Evolutionary conservation across 2,329 filamentous ascomycete genomes (phyloP), one percentile per base, ranked within the genome.

Genomic region (Cercospora beticola): DNA sequence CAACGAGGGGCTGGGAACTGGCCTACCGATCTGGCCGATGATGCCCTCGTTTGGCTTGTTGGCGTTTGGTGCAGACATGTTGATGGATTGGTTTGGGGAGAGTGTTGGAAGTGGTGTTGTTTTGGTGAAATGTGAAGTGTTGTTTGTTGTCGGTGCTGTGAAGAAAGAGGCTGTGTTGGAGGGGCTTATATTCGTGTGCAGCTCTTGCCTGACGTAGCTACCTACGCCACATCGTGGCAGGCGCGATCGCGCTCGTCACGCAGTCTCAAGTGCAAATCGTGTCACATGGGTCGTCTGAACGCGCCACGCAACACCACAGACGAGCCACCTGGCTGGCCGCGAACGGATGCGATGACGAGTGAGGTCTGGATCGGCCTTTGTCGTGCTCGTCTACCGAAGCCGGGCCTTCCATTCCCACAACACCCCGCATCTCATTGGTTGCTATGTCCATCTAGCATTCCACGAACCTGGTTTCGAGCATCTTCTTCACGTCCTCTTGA

Each of bases 21-120:
- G 18, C 62, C 14, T 65, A 65, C 62, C 70, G 73, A 76, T 73
- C 76, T 79, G 77, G 75, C 79, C 80, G 76, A 82, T 74, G 75
- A 82, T 79, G 73, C 79, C 80, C 76, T 82, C 78, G 75, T 81
- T 81, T 69, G 81, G 80, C 70, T 74, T 77, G 75, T 82, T 77
- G 72, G 76, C 78, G 79, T 82, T 82, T 73, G 80, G 80, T 68
- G 78, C 79, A 80, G 80, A 80, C 80, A 82, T 82, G 68, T 75
- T 81, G 79, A 74, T 46, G 14, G 62, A 18, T 67, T 66, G 61
- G 64, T 64, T 62, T 68, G 33, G n/a, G 33, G 31, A 8, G 14
- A 21, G 18, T 33, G 54, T 23, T 54, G 49, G 49, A 23, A 23
- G 9, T 14, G 12, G 49, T 5, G 18, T 21, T 23, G 49, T 14